A percentile compares a stretch with the other conserved stretches of the same genome.
These are phyloP conservation scores for Pascua sp. DNA, from an alignment of 1,284 basidiomycete genomes.

Conservation along the genomic window DNA sequence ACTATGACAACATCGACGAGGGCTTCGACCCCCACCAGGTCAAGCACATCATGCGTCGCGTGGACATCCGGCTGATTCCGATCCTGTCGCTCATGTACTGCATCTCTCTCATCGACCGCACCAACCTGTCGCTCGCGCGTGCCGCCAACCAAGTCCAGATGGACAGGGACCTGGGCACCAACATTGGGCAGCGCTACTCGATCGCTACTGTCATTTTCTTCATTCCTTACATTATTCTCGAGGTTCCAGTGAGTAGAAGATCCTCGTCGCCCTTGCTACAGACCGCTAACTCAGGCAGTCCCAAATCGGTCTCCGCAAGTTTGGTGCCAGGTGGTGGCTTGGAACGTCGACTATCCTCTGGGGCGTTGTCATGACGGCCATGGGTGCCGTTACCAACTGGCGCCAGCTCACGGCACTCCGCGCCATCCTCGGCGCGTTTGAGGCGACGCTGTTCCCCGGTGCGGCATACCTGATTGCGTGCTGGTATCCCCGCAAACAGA, in stretches of 20 bases:
- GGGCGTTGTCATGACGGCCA: conserved; percentile 49
- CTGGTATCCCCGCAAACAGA: conserved; percentile 52
- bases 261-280: background rate
- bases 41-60: background rate
- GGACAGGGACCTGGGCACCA: conserved; percentile 21
- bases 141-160: conserved; percentile 17
- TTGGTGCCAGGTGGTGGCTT: conserved; percentile 19
- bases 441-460: conserved; percentile 43
- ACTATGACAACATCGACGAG: conserved; percentile 6
- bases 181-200: conserved; percentile 41
- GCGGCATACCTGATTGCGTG: conserved; percentile 51
- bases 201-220: conserved; percentile 39
- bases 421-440: conserved; percentile 47
- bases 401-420: conserved; percentile 45
- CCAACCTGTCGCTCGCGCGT: conserved; percentile 24
- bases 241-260: conserved; percentile 10
- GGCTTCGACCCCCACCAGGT: conserved; percentile 4
- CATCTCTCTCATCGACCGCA: conserved; percentile 12
- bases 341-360: conserved; percentile 30
- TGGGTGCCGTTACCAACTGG: conserved; percentile 44
- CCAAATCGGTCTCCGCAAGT: conserved; percentile 26
- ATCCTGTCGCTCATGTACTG: conserved; percentile 14
- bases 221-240: conserved; percentile 36
- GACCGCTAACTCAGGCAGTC: conserved; percentile 3
- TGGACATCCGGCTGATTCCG: conserved; percentile 6